Evolutionary conservation across 1,139 yeast genomes (phyloP), one percentile per base, ranked within the genome.

Genomic region (Saccharomycopsis crataegensis): DNA sequence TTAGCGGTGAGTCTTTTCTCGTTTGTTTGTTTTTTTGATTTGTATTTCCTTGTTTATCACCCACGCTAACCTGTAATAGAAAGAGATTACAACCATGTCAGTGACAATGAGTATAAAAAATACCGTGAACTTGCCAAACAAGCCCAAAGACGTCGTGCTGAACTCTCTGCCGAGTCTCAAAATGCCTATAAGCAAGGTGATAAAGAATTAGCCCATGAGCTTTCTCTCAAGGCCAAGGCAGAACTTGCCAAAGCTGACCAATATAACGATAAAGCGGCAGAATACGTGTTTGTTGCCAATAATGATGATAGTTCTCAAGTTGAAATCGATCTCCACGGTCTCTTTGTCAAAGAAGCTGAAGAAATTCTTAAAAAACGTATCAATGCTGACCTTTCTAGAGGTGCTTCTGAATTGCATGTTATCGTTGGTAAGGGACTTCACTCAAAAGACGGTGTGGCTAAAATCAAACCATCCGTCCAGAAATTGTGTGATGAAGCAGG

Each of bases 381-480:
- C 52, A 75, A 78, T n/a, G 74, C 70, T 46, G 76, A 40, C 43
- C 38, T 54, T 14, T 12, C 43, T 32, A 8, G 17, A 63, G 67
- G 28, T 16, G 46, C 43, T 16, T 31, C 40, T 8, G 74, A 73
- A 51, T 66, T 81, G 54, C 71, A 76, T 57, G 88, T 88, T 17
- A 91, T 93, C 65, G 97, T 90, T 9, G 98, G 98, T n/a, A 91
- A 91, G 68, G 99, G 98, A 11, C 65, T 82, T 51, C 98, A 93
- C 66, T 87, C 96, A 0, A 75, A 77, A 50, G 74, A 82, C 61
- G 95, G 95, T 37, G 79, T 88, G 50, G 93, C 96, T 50, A 91
- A 90, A 68, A 70, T 93, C 62, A 87, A 85, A 67, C 97, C 97
- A 1, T 97, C 97, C 0, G 82, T 90, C 16, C 93, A 87, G 64